Evolutionary conservation across 2,329 filamentous ascomycete genomes (phyloP).

Genomic region (Nakataea oryzae): DNA sequence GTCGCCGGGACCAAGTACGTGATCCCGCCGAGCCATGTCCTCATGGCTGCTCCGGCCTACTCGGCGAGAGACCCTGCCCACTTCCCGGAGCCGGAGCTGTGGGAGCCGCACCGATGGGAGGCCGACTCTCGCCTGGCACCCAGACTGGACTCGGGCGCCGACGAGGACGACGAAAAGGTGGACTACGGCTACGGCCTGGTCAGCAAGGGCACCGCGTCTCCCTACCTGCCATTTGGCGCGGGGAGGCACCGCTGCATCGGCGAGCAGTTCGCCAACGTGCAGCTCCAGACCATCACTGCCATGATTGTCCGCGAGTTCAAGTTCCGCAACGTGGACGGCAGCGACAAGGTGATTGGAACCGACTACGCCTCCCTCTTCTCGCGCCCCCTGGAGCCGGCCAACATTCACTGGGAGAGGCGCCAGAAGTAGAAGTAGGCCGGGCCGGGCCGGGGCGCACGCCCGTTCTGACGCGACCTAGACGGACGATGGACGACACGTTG

Average conservation of each 20-base stretch:
- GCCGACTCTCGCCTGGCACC: constrained; percentile 47
- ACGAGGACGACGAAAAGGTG: constrained; percentile 60
- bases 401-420: constrained; percentile 67
- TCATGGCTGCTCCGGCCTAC: constrained; percentile 79
- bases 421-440: no score
- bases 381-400: constrained; percentile 58
- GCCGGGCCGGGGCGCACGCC: constrained; percentile 15
- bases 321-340: constrained; percentile 65
- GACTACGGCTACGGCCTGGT: constrained; percentile 93
- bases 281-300: constrained; percentile 77
- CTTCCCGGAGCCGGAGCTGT: constrained; percentile 73
- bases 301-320: constrained; percentile 71
- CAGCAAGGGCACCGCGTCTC: constrained; percentile 79
- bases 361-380: constrained; percentile 66
- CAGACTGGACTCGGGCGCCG: constrained; percentile 17
- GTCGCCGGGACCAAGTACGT: constrained; percentile 75
- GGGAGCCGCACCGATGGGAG: constrained; percentile 91
- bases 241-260: constrained; percentile 91
- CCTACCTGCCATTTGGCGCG: constrained; percentile 89
- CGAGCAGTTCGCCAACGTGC: constrained; percentile 91
- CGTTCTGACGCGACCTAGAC: neutral
- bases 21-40: constrained; percentile 68
- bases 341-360: constrained; percentile 55
- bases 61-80: constrained; percentile 60
- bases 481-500: neutral